Percentiles rank a stretch among this genome's conserved stretches.
These are phyloP conservation scores for Pseudophaeomoniella oleicola DNA, from an alignment of 2,329 filamentous ascomycete genomes.

Conservation along the genomic window DNA sequence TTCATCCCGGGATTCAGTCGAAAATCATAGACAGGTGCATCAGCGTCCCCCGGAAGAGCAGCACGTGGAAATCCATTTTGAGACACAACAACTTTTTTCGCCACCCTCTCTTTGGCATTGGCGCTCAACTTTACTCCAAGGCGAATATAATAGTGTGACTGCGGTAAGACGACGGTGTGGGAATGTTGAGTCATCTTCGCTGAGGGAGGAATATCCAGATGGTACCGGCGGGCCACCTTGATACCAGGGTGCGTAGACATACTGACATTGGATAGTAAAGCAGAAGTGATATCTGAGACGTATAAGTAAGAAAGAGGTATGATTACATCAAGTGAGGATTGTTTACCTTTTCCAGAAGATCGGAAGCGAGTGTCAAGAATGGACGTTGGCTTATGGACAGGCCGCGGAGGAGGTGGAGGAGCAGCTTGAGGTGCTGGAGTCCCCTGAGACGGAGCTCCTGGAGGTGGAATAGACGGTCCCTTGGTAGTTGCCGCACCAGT, in stretches of 20 bases:
- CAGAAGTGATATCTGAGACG: conserved; percentile 36
- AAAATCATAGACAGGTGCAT: conserved; percentile 60
- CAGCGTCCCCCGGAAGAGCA: conserved; percentile 22
- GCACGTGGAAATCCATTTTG: conserved; percentile 7
- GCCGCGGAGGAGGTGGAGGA: conserved; percentile 1
- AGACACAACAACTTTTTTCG: conserved; percentile 8
- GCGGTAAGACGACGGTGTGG: conserved; percentile 54
- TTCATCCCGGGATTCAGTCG: conserved; percentile 60
- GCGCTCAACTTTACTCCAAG: conserved; percentile 24
- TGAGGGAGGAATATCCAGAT: conserved; percentile 51
- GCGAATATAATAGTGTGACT: conserved; percentile 55
- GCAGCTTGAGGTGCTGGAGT: conserved; percentile 3
- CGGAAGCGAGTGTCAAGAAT: conserved; percentile 28
- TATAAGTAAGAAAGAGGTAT: conserved; percentile 10
- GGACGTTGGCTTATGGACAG: conserved; percentile 16
- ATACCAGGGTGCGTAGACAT: conserved; percentile 55
- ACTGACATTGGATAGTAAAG: conserved; percentile 52
- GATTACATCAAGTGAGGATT: conserved; percentile 2
- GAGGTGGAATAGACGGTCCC: background rate
- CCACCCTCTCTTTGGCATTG: conserved; percentile 6
- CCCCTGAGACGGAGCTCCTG: conserved; percentile 7
- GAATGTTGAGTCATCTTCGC: conserved; percentile 55
- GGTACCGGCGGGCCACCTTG: conserved; percentile 45
- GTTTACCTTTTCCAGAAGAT: conserved; percentile 33
- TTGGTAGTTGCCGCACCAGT: conserved; percentile 12